Evolutionary conservation across 352 stramenopile species (phyloP), one percentile per base, ranked within the genome.

Genomic region (Globisporangium takayamanum): DNA sequence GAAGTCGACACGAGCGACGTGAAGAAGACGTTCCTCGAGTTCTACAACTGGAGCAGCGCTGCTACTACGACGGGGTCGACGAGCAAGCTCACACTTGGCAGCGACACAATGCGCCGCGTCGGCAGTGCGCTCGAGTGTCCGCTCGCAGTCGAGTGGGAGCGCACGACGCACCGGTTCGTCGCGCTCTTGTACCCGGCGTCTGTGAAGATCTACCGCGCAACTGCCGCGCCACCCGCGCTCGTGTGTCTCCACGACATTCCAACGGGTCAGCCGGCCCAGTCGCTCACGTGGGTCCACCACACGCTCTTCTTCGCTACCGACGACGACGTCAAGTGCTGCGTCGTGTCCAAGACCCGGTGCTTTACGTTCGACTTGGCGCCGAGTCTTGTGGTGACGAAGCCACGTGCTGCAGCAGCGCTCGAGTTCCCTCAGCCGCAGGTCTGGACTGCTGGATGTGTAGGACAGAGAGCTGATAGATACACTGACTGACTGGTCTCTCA

Each of bases 351-450:
- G 55, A 72, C 73, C 18, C 70, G 78, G 14, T 79, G 68, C 44
- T 90, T 89, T 41, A 72, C 64, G 2, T 68, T 92, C 28, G 75
- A 76, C n/a, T 42, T 92, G n/a, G 82, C 76, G 6, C 83, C 74
- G 12, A 57, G 61, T 2, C 68, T 67, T 54, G 55, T 55, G 20
- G n/a, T 25, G 25, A 60, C 49, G 42, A 22, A n/a, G 30, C 20
- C 5, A 47, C 47, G 57, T 2, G 28, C 47, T 36, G n/a, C 72
- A 28, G 60, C 71, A 44, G 37, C 63, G 18, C 63, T 60, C 12
- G 63, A 81, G 45, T 87, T 86, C 36, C 79, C 82, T 16, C 62
- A 72, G 25, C 66, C 74, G 3, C 74, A 88, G 61, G 63, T 79
- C 68, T 22, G 37, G 15, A n/a, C 0, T 47, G 30, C 20, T 59